Conservation (phyloP, 1,139 yeast genomes). For the Protomyces pachydermus region DNA sequence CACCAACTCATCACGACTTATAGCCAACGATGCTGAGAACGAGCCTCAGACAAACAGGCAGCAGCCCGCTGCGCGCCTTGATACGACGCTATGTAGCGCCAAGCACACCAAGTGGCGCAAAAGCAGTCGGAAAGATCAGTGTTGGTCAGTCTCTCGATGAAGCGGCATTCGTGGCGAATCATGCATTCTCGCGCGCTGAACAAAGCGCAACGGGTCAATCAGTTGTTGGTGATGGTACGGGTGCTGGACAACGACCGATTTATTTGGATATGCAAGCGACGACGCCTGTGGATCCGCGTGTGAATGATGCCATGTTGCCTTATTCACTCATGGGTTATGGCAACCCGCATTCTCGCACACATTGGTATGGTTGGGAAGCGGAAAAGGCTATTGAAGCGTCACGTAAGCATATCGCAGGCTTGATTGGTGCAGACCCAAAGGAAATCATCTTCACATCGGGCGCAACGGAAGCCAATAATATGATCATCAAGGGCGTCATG, state of each 20-base stretch:
- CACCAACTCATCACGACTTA: background rate
- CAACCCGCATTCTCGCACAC: conserved; percentile 95
- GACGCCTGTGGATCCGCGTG: conserved; percentile 96
- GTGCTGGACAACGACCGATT: conserved; percentile 60
- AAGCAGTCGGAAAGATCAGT: conserved; percentile 8
- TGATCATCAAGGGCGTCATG: conserved; percentile 92
- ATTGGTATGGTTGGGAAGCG: conserved; percentile 99
- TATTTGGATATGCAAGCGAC: conserved; percentile 96
- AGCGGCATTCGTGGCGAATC: conserved; percentile 23
- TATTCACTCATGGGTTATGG: conserved; percentile 93
- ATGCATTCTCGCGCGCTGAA: conserved; percentile 6
- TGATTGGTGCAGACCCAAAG: conserved; percentile 90
- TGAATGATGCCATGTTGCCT: conserved; percentile 85
- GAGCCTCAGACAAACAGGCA: background rate
- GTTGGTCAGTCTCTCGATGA: conserved; percentile 8
- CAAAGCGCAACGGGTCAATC: background rate
- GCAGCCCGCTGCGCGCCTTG: background rate
- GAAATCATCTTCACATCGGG: conserved; percentile 96
- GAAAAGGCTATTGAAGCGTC: conserved; percentile 87
- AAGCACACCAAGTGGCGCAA: conserved; percentile 7
- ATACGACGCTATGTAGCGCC: conserved; percentile 5
- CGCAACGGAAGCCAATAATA: conserved; percentile 94
- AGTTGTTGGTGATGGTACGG: background rate
- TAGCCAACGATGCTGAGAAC: background rate
- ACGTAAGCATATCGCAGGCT: conserved; percentile 69